Conservation (phyloP, 2,329 filamentous ascomycete species). For the Fusarium bulbicola region DNA sequence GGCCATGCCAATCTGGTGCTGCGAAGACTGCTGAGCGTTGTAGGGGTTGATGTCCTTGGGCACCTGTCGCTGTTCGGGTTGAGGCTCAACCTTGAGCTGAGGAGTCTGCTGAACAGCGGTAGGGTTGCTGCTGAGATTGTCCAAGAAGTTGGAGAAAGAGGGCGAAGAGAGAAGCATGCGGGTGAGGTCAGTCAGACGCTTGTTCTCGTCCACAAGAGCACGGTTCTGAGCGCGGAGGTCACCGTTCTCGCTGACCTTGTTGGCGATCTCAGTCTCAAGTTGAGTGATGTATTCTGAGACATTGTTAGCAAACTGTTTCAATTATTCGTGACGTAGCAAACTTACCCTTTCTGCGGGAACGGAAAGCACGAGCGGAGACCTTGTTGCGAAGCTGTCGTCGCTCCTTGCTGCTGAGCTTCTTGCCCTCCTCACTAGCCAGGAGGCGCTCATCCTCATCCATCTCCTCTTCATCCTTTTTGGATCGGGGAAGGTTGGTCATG, state of each 20-base stretch:
- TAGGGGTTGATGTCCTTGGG: constrained; percentile 75
- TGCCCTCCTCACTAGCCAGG: constrained; percentile 95
- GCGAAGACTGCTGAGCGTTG: constrained; percentile 61
- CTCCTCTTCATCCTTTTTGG: constrained; percentile 94
- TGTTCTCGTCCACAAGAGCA: constrained; percentile 85
- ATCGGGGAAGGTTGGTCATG: constrained; percentile 74
- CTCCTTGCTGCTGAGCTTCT: constrained; percentile 99
- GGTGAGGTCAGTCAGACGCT: constrained; percentile 79
- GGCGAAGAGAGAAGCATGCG: constrained; percentile 83
- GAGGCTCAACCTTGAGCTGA: constrained; percentile 51
- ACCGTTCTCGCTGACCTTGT: constrained; percentile 83
- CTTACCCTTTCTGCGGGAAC: constrained; percentile 96
- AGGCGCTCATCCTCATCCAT: constrained; percentile 98
- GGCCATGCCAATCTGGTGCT: constrained; percentile 80
- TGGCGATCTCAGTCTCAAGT: constrained; percentile 87
- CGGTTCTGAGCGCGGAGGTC: constrained; percentile 84
- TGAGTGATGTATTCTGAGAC: constrained; percentile 90
- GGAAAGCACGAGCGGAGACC: constrained; percentile 96
- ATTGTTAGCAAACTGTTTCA: constrained; percentile 20
- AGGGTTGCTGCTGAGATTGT: constrained; percentile 72
- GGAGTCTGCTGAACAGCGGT: constrained; percentile 52
- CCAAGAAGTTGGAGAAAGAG: constrained; percentile 83
- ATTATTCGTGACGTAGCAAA: constrained; percentile 6
- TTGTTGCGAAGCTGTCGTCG: constrained; percentile 98
- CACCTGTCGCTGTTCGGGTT: constrained; percentile 58